These are phyloP conservation scores for Punica granatum DNA, from an alignment of 345 rosid species.

Conservation along the genomic window DNA sequence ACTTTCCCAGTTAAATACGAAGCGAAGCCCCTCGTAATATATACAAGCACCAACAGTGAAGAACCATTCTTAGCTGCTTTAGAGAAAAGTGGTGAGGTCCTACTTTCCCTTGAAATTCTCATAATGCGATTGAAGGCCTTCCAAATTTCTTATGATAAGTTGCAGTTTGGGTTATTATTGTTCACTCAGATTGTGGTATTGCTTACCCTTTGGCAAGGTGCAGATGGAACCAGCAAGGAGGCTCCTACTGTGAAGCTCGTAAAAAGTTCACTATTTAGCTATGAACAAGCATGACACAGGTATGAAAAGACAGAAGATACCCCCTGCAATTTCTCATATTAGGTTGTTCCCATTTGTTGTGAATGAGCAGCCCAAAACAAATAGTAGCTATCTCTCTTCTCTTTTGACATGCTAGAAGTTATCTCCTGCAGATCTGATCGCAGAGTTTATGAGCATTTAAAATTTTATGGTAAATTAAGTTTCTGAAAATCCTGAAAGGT, in stretches of 20 bases:
- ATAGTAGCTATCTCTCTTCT: background rate
- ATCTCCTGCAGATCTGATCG: background rate
- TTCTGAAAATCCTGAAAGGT: background rate
- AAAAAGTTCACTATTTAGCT: conserved; percentile 90
- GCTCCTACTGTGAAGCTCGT: conserved; percentile 62
- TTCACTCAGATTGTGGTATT: background rate
- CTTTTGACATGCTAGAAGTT: background rate
- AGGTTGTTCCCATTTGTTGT: background rate
- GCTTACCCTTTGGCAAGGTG: background rate
- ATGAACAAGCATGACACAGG: conserved; percentile 99
- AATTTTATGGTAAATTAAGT: background rate
- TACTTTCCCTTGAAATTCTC: conserved; percentile 11
- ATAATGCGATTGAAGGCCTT: background rate
- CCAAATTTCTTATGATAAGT: background rate
- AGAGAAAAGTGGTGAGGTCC: conserved; percentile 61
- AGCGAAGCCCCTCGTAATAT: conserved; percentile 65
- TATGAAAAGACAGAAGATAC: conserved; percentile 18
- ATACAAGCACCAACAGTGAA: conserved; percentile 92
- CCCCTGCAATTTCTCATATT: background rate
- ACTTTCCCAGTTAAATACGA: conserved; percentile 68
- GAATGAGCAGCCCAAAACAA: background rate
- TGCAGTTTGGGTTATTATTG: background rate
- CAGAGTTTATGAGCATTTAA: background rate
- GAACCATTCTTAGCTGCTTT: conserved; percentile 78
- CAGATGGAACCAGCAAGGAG: conserved; percentile 66